Conservation (phyloP, 2,329 filamentous ascomycete genomes). For the Fusarium irregulare region DNA sequence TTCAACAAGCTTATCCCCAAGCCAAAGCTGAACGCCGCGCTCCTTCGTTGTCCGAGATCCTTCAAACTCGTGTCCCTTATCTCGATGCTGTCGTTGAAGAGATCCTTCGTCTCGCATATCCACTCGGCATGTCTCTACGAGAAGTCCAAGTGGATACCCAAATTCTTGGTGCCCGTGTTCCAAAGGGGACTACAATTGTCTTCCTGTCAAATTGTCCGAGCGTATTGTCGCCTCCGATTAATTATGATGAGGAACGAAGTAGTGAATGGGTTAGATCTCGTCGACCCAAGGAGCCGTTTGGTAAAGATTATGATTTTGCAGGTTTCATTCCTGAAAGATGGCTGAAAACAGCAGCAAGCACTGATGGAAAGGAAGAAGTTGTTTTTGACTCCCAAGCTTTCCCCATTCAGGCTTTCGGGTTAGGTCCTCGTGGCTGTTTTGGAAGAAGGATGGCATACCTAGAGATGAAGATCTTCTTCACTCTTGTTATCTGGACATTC, state of each 20-base stretch:
- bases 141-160: conserved; percentile 27
- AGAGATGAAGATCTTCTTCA: conserved; percentile 45
- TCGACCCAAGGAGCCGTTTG: not conserved
- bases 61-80: conserved; percentile 22
- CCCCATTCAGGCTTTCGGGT: conserved; percentile 50
- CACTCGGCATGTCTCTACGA: conserved; percentile 10
- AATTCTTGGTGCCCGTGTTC: conserved; percentile 15
- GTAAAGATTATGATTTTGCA: not conserved
- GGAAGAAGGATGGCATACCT: conserved; percentile 49
- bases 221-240: conserved; percentile 8
- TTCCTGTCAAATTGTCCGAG: conserved; percentile 27
- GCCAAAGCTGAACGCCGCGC: conserved; percentile 9
- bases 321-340: conserved; percentile 30
- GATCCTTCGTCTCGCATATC: conserved; percentile 16
- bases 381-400: conserved; percentile 48
- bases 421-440: conserved; percentile 53
- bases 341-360: not conserved
- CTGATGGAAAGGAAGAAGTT: not conserved
- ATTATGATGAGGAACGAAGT: conserved; percentile 9
- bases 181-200: conserved; percentile 26
- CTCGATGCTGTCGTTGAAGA: conserved; percentile 32
- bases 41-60: conserved; percentile 13
- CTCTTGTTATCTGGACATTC: conserved; percentile 47
- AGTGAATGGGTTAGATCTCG: conserved; percentile 14
- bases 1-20: conserved; percentile 7